Percentiles rank a stretch among this genome's conserved stretches.
Evolutionary conservation across 2,329 filamentous ascomycete genomes (phyloP).

Genomic region (Calonectria honghensis): DNA sequence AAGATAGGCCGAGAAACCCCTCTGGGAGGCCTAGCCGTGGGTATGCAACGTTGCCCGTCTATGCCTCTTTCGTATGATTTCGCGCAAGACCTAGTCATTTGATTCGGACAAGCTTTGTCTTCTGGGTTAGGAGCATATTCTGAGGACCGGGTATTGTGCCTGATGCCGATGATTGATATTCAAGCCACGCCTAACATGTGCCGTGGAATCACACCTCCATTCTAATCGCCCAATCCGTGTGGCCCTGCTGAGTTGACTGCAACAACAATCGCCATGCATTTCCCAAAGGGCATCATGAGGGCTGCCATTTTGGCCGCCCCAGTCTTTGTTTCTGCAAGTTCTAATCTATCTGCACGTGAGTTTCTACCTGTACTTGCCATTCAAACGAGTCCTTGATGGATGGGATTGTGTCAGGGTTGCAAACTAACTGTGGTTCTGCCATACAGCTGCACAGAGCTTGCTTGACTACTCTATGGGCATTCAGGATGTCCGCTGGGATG

Average conservation of each 20-base stretch:
- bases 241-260: neutral
- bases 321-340: neutral
- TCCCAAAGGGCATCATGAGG: neutral
- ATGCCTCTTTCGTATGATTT: constrained; percentile 13
- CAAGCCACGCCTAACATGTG: neutral
- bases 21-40: neutral
- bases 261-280: constrained; percentile 1
- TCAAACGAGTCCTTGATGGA: neutral
- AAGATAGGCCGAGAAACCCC: constrained; percentile 14
- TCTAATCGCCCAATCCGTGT: neutral
- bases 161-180: neutral
- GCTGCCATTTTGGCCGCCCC: constrained; percentile 4
- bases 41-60: constrained; percentile 13
- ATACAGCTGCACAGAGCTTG: constrained; percentile 59
- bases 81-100: constrained; percentile 10
- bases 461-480: constrained; percentile 65
- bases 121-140: neutral
- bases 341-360: constrained; percentile 27
- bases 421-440: constrained; percentile 9
- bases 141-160: neutral
- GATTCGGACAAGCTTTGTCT: constrained; percentile 4
- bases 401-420: neutral
- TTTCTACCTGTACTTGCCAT: neutral
- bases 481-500: constrained; percentile 63
- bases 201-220: too few species aligned